Evolutionary conservation across 306 rosid species (phyloP).

Genomic region (Cucurbita pepo): DNA sequence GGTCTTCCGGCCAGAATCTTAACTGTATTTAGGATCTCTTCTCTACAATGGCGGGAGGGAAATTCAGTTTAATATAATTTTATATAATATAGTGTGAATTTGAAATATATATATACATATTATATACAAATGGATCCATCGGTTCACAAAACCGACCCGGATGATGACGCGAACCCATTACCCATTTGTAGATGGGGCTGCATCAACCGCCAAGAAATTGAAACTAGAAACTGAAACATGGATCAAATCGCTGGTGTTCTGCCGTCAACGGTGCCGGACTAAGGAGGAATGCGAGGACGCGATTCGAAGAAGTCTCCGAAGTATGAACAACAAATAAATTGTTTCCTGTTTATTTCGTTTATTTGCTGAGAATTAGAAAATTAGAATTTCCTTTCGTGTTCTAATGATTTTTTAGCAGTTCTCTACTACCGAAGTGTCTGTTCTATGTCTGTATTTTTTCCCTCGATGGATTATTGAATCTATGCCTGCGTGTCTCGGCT

Average conservation of each 20-base stretch:
- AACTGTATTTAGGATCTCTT: neutral
- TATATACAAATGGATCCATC: no score
- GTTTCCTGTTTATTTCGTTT: neutral
- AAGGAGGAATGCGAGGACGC: conserved; percentile 43
- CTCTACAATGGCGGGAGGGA: neutral
- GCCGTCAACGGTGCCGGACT: conserved; percentile 17
- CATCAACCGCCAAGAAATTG: neutral
- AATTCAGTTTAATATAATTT: neutral
- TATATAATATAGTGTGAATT: no score
- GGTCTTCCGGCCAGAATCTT: neutral
- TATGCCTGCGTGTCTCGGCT: conserved; percentile 20
- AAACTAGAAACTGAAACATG: conserved; percentile 7
- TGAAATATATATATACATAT: no score
- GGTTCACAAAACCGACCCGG: neutral
- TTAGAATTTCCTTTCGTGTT: no score
- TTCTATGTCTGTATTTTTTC: no score
- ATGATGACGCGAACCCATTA: neutral
- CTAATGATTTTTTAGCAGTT: neutral
- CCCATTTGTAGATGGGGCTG: neutral
- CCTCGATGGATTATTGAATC: neutral
- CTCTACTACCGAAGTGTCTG: no score
- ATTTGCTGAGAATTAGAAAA: no score
- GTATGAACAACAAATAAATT: conserved; percentile 13
- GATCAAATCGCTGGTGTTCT: conserved; percentile 12
- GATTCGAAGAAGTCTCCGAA: conserved; percentile 47